Evolutionary conservation across 495 filamentous ascomycete species (phyloP).

Genomic region (Ascodesmis nigricans): DNA sequence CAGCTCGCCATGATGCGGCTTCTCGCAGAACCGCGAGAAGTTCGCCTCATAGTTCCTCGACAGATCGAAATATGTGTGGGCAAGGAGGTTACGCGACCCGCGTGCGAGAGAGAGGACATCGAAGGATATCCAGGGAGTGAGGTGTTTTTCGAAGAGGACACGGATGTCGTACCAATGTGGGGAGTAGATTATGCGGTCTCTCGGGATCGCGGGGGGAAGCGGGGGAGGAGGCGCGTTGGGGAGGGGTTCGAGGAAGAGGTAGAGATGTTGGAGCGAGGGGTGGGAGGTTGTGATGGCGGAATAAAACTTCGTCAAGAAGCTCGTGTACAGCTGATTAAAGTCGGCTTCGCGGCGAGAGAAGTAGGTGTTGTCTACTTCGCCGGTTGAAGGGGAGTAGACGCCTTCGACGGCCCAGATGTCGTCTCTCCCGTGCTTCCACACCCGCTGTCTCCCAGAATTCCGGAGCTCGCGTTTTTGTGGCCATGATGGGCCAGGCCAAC

Average conservation of each 20-base stretch:
- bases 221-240: conserved; percentile 16
- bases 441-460: conserved; percentile 10
- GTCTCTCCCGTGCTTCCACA: conserved; percentile 12
- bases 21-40: conserved; percentile 16
- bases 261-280: too few relatives aligned
- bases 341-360: too few relatives aligned
- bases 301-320: too few relatives aligned
- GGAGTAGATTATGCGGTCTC: conserved; percentile 43
- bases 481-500: conserved; percentile 20
- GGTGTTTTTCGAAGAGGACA: conserved; percentile 43
- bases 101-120: conserved; percentile 30
- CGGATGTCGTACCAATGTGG: conserved; percentile 61
- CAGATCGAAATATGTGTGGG: conserved; percentile 21
- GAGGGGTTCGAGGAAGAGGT: conserved; percentile 21
- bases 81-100: conserved; percentile 19
- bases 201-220: conserved; percentile 3
- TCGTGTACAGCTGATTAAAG: too few relatives aligned
- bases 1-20: conserved; percentile 5
- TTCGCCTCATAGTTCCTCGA: conserved; percentile 17
- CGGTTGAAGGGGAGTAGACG: too few relatives aligned
- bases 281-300: too few relatives aligned
- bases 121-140: conserved; percentile 45
- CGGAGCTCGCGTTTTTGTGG: conserved; percentile 9
- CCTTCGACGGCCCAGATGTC: conserved; percentile 20
- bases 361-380: too few relatives aligned